Conservation (phyloP, 495 filamentous ascomycete genomes). For the Daldinia childiae region DNA sequence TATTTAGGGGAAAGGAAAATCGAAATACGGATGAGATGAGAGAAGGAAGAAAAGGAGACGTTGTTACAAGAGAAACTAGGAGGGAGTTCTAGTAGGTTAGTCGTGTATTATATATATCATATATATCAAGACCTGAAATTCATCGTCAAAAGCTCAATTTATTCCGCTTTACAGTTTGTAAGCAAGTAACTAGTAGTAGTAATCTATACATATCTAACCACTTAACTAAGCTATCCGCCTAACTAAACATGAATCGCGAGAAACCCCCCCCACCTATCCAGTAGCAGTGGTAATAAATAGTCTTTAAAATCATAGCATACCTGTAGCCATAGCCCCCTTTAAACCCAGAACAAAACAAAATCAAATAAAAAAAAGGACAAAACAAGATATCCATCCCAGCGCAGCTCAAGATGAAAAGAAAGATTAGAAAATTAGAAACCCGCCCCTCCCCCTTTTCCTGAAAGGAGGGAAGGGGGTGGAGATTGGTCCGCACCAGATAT, state of each 20-base stretch:
- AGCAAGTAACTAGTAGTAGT: too few species aligned
- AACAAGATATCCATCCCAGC: not conserved
- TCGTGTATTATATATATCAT: too few species aligned
- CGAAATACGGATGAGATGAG: not conserved
- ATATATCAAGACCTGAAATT: too few species aligned
- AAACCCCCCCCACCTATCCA: not conserved
- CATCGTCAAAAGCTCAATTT: too few species aligned
- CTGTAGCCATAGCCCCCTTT: not conserved
- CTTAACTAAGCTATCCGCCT: too few species aligned
- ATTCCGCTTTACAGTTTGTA: too few species aligned
- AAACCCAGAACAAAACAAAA: not conserved
- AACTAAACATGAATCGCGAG: not conserved
- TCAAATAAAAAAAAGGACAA: too few species aligned
- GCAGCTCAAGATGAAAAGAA: not conserved
- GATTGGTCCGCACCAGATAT: not conserved
- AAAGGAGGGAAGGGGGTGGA: not conserved
- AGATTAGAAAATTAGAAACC: not conserved
- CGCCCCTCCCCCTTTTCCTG: not conserved
- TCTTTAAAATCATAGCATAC: not conserved
- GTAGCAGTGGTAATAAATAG: not conserved
- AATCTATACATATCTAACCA: too few species aligned
- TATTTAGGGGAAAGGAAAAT: not conserved
- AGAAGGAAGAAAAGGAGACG: not conserved
- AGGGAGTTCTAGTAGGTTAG: too few species aligned
- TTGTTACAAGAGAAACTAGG: too few species aligned